Percentiles rank a stretch among this genome's conserved stretches.
Evolutionary conservation across 148 eudicot species (phyloP).

Genomic region (Agrostemma githago): DNA sequence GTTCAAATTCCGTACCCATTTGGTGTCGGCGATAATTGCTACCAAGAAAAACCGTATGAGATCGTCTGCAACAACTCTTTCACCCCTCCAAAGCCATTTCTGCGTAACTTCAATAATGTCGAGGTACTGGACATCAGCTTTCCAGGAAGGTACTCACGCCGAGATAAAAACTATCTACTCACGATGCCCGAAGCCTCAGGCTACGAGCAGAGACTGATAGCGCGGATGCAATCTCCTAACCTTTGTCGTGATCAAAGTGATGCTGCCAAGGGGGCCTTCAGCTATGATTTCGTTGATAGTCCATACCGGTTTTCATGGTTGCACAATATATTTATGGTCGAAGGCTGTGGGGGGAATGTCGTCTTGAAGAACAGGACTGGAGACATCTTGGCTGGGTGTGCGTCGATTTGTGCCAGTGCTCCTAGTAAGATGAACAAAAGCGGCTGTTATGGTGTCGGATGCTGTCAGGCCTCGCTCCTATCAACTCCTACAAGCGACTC

Average conservation of each 20-base stretch:
- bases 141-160: not conserved
- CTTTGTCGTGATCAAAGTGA: slow-evolving; percentile 5
- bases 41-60: slow-evolving; percentile 11
- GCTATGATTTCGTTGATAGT: not conserved
- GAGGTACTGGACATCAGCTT: slow-evolving; percentile 14
- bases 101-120: slow-evolving; percentile 8
- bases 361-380: not conserved
- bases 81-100: slow-evolving; percentile 11
- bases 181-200: too few species aligned
- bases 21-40: slow-evolving; percentile 19
- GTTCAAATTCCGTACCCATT: too few species aligned
- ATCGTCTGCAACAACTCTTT: slow-evolving; percentile 21
- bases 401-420: slow-evolving; percentile 15
- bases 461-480: slow-evolving; percentile 22
- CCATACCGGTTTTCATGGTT: slow-evolving; percentile 19
- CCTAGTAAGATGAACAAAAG: not conserved
- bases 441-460: slow-evolving; percentile 21
- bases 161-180: not conserved
- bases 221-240: not conserved
- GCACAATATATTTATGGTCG: slow-evolving; percentile 5
- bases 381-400: slow-evolving; percentile 10
- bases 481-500: not conserved
- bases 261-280: not conserved
- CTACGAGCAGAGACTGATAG: not conserved
- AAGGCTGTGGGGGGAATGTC: slow-evolving; percentile 18